Base-by-base conservation (phyloP, 2,329 filamentous ascomycete genomes). In the Magnaporthiopsis poae region DNA sequence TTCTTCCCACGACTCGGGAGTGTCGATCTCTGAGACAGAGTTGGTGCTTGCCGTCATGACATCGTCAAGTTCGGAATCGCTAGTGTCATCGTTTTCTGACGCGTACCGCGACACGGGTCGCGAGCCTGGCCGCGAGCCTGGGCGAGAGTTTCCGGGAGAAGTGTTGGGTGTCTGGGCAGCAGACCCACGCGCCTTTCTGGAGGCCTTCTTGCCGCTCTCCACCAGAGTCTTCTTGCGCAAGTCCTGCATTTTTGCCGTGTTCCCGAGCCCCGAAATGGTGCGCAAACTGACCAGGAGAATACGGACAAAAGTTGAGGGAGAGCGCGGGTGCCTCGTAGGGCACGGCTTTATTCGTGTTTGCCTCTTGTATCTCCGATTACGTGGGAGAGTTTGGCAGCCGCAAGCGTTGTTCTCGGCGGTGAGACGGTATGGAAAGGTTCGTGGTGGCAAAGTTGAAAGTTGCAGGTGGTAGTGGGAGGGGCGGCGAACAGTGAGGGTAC, bases 201-300 rank as follows among this genome's bases (percentile, higher is more conserved):
- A 91, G 46, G 86, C 78, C 21, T 88, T 92, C 80, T 92, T 92
- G 74, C 85, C 84, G 78, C 86, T 87, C 77, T 89, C 87, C 69
- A 82, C 80, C 67, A 91, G 84, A 64, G 86, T 88, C 76, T 89
- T 88, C 74, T 89, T 88, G 71, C 87, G 81, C 66, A 85, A 80
- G 72, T 89, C 86, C 73, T 83, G 86, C 86, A 89, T 89, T 56
- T 59, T 73, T 67, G n/a, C n/a, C n/a, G 35, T 13, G 35, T 27
- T 25, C 33, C 59, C 60, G 56, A 36, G 61, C 35, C 67, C 67
- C 67, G 59, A 56, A 60, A 60, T 63, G 52, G 31, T 27, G 59
- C n/a, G 35, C n/a, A 25, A n/a, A 63, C n/a, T 0, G 35, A 27
- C 31, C 15, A n/a, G 35, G 33, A 39, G 9, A 39, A 39, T 12